Evolutionary conservation across 768 basidiomycete species (phyloP), one percentile per base, ranked within the genome.

Genomic region (Serendipita sp.): DNA sequence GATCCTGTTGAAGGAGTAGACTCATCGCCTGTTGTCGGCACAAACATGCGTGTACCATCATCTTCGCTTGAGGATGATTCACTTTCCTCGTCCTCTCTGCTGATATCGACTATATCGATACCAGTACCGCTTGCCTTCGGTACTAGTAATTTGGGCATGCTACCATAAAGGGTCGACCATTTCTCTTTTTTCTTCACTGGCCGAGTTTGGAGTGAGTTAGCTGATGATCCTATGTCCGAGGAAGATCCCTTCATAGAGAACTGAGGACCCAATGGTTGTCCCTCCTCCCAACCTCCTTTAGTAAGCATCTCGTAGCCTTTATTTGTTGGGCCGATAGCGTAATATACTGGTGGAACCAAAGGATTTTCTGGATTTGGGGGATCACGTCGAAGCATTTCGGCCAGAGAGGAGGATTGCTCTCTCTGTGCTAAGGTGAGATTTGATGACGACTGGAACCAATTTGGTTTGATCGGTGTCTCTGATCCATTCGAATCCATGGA

Each of bases 271-370:
- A 60, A 35, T n/a, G 56, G 56, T 38, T 60, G 56, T 60, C 56
- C 56, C 35, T 60, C 56, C 35, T 60, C 56, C 56, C 56, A 60
- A 60, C 56, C 56, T 11, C 37, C 30, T 32, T 38, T 60, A n/a
- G 56, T 34, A 8, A 60, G 56, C 56, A 60, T 60, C 56, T 60
- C 56, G 34, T 60, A 60, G 28, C 56, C 56, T 8, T 37, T 28
- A 18, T 60, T 60, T 10, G 18, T n/a, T 4, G 56, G 28, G 8
- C 56, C 56, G 10, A 60, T 28, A 18, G 56, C 56, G 18, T 60
- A 60, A 38, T 60, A 60, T n/a, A 60, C 56, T 11, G 56, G 56
- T 60, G 56, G 56, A 10, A 38, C 56, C 10, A 60, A 30, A 4
- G 56, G 56, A 38, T 60, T 60, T 18, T 32, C 28, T 32, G 37